Percentiles rank a stretch among this genome's conserved stretches.
Conservation (phyloP, 805 yeast genomes). For the Sporopachydermia lactativora region DNA sequence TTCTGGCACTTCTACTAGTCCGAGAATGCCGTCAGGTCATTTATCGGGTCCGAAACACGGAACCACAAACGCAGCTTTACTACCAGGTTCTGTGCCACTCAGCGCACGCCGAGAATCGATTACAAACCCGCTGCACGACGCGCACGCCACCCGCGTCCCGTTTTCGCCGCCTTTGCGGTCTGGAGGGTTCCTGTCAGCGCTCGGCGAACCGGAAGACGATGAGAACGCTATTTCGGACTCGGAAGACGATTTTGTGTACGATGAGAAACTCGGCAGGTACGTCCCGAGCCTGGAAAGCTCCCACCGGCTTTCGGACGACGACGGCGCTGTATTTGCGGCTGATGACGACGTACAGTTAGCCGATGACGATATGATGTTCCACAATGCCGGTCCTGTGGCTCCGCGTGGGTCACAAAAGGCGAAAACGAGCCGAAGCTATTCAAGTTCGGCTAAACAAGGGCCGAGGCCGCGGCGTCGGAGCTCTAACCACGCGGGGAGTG, state of each 20-base stretch:
- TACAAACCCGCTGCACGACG: conserved; percentile 28
- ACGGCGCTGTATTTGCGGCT: conserved; percentile 16
- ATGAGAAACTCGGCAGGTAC: not conserved
- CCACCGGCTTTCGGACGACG: conserved; percentile 16
- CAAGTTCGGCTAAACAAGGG: not conserved
- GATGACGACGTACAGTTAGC: conserved; percentile 18
- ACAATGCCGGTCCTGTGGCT: conserved; percentile 9
- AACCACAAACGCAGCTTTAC: conserved; percentile 5
- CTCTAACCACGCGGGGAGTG: conserved; percentile 6
- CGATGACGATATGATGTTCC: conserved; percentile 19
- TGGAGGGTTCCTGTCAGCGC: conserved; percentile 14
- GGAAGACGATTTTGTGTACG: not conserved
- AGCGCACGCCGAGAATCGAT: conserved; percentile 34
- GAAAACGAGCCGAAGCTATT: not conserved
- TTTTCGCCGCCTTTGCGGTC: conserved; percentile 20
- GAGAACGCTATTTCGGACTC: not conserved
- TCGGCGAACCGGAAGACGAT: conserved; percentile 5
- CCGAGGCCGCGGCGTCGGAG: not conserved
- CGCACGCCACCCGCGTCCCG: conserved; percentile 34
- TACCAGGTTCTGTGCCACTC: not conserved
- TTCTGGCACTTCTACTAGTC: conserved; percentile 4
- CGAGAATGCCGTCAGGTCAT: too few relatives aligned
- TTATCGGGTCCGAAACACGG: conserved; percentile 3
- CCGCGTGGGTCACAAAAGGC: not conserved
- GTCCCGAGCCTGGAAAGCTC: not conserved